Conservation (phyloP, 1,284 basidiomycete genomes). For the Malassezia vespertilionis region DNA sequence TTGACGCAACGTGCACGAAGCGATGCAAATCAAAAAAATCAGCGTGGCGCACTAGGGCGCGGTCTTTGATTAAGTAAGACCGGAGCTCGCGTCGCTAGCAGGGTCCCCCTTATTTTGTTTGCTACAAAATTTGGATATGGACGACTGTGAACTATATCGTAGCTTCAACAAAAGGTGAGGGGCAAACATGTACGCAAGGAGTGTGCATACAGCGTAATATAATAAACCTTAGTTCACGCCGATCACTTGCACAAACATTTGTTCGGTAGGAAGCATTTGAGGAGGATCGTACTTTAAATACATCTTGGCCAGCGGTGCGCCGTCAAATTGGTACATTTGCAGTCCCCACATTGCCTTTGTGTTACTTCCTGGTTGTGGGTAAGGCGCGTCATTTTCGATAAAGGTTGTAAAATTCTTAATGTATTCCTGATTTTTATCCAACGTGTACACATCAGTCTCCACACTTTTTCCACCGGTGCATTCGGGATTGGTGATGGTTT, state of each 20-base stretch:
- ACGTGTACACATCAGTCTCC: neutral
- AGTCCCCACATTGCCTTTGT: conserved; percentile 24
- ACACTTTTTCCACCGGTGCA: neutral
- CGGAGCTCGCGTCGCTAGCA: too few species aligned
- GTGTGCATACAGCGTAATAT: too few species aligned
- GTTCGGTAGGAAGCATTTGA: conserved; percentile 39
- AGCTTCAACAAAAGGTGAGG: too few species aligned
- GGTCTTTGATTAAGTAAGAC: too few species aligned
- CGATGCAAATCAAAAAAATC: too few species aligned
- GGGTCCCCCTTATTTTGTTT: too few species aligned
- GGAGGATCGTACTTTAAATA: conserved; percentile 30
- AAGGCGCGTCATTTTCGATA: conserved; percentile 21
- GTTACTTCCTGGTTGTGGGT: conserved; percentile 18
- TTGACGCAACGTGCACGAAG: too few species aligned
- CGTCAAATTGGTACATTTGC: conserved; percentile 28
- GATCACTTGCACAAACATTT: conserved; percentile 20
- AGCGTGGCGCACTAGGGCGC: too few species aligned
- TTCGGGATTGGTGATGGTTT: conserved; percentile 7
- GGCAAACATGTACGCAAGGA: too few species aligned
- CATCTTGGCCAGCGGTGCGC: conserved; percentile 25
- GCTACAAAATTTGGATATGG: too few species aligned
- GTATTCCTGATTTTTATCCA: neutral
- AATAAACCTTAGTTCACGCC: conserved; percentile 2
- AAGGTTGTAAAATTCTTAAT: conserved; percentile 7
- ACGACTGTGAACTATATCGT: too few species aligned